These are phyloP conservation scores for Panellus pusillus DNA, from an alignment of 768 basidiomycete species.

Conservation along the genomic window DNA sequence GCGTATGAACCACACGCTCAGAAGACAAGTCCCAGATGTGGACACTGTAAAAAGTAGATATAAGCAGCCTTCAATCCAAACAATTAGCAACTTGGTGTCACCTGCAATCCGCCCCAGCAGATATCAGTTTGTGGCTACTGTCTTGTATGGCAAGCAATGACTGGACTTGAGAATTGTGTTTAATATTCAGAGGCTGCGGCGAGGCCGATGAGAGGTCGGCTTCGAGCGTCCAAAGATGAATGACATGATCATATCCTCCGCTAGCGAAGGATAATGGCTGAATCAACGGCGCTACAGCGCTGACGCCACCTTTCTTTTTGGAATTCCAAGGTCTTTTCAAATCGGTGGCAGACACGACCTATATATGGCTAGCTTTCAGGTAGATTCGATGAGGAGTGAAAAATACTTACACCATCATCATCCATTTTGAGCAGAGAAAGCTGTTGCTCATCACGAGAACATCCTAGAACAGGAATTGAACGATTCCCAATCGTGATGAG, in stretches of 20 bases:
- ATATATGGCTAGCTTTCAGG: background rate
- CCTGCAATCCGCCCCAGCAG: conserved; percentile 48
- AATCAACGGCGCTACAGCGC: conserved; percentile 41
- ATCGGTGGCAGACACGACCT: conserved; percentile 10
- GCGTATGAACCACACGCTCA: conserved; percentile 39
- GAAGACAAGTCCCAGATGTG: conserved; percentile 48
- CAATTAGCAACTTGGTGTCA: background rate
- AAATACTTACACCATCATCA: conserved; percentile 24
- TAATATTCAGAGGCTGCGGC: conserved; percentile 35
- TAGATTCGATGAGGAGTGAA: background rate
- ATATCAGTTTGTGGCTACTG: conserved; percentile 46
- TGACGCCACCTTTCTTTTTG: conserved; percentile 42
- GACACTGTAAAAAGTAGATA: conserved; percentile 23
- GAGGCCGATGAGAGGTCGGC: conserved; percentile 33
- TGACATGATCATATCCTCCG: conserved; percentile 48
- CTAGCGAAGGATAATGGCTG: conserved; percentile 45
- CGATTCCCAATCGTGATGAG: conserved; percentile 28
- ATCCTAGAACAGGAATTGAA: conserved; percentile 35
- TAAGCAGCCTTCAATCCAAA: background rate
- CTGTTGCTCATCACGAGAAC: conserved; percentile 37
- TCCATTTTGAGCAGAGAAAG: conserved; percentile 25
- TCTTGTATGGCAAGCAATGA: conserved; percentile 44
- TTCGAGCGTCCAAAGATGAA: conserved; percentile 48
- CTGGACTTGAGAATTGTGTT: conserved; percentile 43
- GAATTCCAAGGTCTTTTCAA: conserved; percentile 32